phyloP scores from a whole-genome alignment of 1,284 basidiomycete species.

The Anthracocystis panici-leucophaei region DNA sequence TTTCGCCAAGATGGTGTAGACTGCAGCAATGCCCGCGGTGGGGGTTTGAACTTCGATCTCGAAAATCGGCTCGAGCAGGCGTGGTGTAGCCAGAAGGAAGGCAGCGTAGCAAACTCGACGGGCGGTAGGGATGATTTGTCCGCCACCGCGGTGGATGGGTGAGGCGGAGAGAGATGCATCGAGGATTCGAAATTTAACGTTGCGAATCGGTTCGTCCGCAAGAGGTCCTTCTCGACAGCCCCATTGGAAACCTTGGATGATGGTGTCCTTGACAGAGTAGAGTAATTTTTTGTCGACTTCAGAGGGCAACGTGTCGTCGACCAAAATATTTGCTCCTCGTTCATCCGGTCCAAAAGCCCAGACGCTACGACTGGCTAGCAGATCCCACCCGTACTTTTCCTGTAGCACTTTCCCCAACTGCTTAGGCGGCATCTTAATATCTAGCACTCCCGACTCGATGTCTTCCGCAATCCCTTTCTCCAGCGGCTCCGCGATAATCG shows the following conservation, averaged over 20 bases:
- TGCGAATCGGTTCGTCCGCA: slow-evolving; percentile 98
- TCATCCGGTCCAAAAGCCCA: slow-evolving; percentile 99
- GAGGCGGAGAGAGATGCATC: slow-evolving; percentile 92
- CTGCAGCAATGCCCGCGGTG: slow-evolving; percentile 96
- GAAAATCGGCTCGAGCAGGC: slow-evolving; percentile 90
- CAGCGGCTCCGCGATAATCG: slow-evolving; percentile 66
- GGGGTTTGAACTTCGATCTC: slow-evolving; percentile 98
- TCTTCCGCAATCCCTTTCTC: slow-evolving; percentile 69
- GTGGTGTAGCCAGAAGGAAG: slow-evolving; percentile 81
- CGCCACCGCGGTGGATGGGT: slow-evolving; percentile 96
- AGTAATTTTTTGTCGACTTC: slow-evolving; percentile 96
- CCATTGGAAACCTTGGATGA: slow-evolving; percentile 99
- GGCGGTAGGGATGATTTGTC: slow-evolving; percentile 97
- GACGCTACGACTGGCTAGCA: slow-evolving; percentile 95
- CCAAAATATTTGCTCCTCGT: slow-evolving; percentile 85
- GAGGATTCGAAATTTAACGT: slow-evolving; percentile 95
- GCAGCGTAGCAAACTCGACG: slow-evolving; percentile 99
- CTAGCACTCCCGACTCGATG: slow-evolving; percentile 59
- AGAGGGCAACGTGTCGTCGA: slow-evolving; percentile 95
- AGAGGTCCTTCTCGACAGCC: slow-evolving; percentile 95
- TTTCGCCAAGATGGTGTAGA: slow-evolving; percentile 95
- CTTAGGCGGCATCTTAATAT: slow-evolving; percentile 60
- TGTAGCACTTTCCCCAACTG: slow-evolving; percentile 61
- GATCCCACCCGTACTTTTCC: slow-evolving; percentile 93
- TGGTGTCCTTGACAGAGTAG: slow-evolving; percentile 88